Base-by-base conservation (phyloP, 169 alveolate genomes). In the Plasmodium fragile region DNA sequence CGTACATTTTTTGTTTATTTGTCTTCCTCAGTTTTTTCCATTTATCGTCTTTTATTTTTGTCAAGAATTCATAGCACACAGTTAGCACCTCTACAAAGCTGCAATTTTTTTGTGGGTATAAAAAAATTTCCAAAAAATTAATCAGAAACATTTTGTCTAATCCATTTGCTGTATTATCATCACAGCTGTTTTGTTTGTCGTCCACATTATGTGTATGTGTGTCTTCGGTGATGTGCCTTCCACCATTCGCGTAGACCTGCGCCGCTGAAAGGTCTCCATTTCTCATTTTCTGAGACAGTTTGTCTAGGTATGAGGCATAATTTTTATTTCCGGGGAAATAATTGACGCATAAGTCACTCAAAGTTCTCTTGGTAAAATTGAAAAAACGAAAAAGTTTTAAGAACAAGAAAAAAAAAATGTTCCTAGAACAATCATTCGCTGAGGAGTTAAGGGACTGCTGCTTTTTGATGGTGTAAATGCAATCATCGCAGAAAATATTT, bases 401-500 rank as follows among this genome's bases (percentile, higher is more conserved):
- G 41, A 80, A 91, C 59, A 91, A 70, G 39, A 70, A 36, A 32
- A 91, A 81, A 52, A 91, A 91, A n/a, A 91, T 72, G 73, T 91
- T 91, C 32, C 79, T 11, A 71, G 92, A 91, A 55, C 94, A 91
- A 30, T 91, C 92, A 81, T 91, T 91, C 22, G 94, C 91, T 22
- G 94, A 80, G 30, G 94, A 80, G 34, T 91, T 91, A 25, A 91
- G 81, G 59, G 36, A 70, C 77, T 77, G 84, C 52, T 91, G 94
- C 55, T 91, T 91, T 81, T 91, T 91, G 34, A 91, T 91, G 28
- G 92, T 80, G 82, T 91, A 91, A 43, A 79, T 69, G 55, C 94
- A 91, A 41, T 91, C 92, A 91, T 91, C 94, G 49, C 94, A 91
- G 82, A 80, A 91, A 25, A 91, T 81, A 91, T 91, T 91, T 81